Conservation (phyloP, 2,329 filamentous ascomycete species). For the Lecanicillium sp. region DNA sequence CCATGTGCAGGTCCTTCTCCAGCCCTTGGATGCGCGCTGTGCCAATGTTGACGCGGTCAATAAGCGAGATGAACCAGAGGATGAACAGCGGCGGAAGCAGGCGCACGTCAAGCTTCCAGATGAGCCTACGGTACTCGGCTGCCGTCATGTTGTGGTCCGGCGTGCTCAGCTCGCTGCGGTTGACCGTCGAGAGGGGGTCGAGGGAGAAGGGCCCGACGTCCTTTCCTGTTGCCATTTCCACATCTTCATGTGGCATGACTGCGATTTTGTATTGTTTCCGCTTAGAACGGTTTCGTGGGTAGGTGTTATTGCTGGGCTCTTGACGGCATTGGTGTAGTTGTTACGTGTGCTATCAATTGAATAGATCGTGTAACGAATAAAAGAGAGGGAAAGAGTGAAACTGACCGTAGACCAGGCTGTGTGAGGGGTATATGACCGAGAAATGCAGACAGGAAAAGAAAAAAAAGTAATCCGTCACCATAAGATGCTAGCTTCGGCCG, state of each 20-base stretch:
- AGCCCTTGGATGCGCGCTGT: slow-evolving; percentile 25
- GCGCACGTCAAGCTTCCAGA: slow-evolving; percentile 14
- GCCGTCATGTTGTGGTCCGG: not conserved
- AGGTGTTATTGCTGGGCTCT: too few species aligned
- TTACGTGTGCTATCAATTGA: too few species aligned
- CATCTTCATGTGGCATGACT: not conserved
- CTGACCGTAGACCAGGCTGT: not conserved
- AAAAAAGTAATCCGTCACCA: not conserved
- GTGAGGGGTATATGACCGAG: not conserved
- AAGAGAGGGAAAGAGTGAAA: not conserved
- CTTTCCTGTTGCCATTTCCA: not conserved
- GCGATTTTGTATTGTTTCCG: too few species aligned
- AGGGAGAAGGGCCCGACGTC: not conserved
- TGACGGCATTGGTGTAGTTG: too few species aligned
- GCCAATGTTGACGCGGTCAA: slow-evolving; percentile 20
- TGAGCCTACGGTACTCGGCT: slow-evolving; percentile 10
- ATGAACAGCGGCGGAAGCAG: slow-evolving; percentile 13
- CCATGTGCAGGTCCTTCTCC: slow-evolving; percentile 44
- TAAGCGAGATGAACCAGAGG: slow-evolving; percentile 15
- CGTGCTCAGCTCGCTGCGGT: slow-evolving; percentile 1
- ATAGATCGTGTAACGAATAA: too few species aligned
- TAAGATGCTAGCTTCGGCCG: not conserved
- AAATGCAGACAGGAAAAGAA: not conserved
- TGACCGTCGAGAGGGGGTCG: not conserved
- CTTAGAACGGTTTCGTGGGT: too few species aligned